These are phyloP conservation scores for Vanrija pseudolonga DNA, from an alignment of 1,284 basidiomycete genomes.

Conservation along the genomic window DNA sequence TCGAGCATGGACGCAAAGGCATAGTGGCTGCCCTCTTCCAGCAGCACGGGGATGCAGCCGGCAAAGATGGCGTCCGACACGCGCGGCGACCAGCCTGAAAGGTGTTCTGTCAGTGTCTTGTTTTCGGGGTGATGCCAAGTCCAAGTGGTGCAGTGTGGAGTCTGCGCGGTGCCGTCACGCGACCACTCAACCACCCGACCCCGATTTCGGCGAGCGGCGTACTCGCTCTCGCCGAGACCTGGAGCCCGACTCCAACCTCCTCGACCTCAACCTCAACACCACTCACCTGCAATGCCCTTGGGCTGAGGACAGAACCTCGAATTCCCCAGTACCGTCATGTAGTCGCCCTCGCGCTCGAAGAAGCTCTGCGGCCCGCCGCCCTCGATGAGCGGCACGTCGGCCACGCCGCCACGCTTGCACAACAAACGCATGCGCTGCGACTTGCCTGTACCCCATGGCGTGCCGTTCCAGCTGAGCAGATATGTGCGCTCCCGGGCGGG, in stretches of 20 bases:
- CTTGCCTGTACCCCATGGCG: conserved; percentile 50
- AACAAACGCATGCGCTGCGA: conserved; percentile 41
- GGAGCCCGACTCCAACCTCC: background rate
- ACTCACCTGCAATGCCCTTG: conserved; percentile 46
- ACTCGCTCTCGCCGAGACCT: background rate
- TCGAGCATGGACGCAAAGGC: conserved; percentile 51
- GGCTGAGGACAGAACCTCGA: conserved; percentile 52
- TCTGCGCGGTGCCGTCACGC: too few relatives aligned
- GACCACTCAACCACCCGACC: too few relatives aligned
- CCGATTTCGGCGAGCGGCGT: too few relatives aligned
- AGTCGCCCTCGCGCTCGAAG: conserved; percentile 41
- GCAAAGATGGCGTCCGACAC: conserved; percentile 52
- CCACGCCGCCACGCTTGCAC: conserved; percentile 43
- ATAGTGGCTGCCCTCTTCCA: conserved; percentile 49
- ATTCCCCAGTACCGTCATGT: conserved; percentile 47
- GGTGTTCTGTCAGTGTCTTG: background rate
- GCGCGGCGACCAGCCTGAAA: conserved; percentile 49
- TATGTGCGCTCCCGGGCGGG: conserved; percentile 36
- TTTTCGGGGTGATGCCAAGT: too few relatives aligned
- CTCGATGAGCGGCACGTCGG: conserved; percentile 35
- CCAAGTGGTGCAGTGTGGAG: too few relatives aligned
- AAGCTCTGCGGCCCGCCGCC: conserved; percentile 37
- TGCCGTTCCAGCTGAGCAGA: conserved; percentile 45
- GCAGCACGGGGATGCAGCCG: conserved; percentile 53
- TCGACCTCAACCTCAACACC: too few relatives aligned